These are phyloP conservation scores for Xylaria digitata DNA, from an alignment of 2,329 filamentous ascomycete species.

Conservation along the genomic window DNA sequence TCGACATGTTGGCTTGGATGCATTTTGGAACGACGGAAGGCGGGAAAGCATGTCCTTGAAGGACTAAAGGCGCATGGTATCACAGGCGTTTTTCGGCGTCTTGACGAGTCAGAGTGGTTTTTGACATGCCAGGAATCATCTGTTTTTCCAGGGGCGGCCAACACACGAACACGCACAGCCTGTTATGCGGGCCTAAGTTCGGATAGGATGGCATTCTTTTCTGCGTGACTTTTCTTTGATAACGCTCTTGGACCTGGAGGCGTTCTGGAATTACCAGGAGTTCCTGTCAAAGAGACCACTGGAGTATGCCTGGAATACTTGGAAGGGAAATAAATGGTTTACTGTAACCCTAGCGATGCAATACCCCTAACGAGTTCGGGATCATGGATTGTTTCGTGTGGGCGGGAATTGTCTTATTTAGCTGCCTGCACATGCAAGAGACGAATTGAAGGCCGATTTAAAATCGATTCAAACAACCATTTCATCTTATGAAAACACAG, in stretches of 20 bases:
- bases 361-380: conserved; percentile 27
- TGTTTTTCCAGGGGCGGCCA: background rate
- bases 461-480: conserved; percentile 10
- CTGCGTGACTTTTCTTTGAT: conserved; percentile 11
- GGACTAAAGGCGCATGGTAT: conserved; percentile 25
- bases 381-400: conserved; percentile 3
- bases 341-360: conserved; percentile 26
- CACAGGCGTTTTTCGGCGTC: conserved; percentile 24
- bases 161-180: conserved; percentile 8
- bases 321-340: conserved; percentile 14
- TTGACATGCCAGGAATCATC: background rate
- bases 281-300: conserved; percentile 4
- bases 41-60: conserved; percentile 15
- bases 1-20: conserved; percentile 4
- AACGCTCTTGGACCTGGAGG: conserved; percentile 15
- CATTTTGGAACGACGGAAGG: conserved; percentile 7
- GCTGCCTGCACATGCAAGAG: conserved; percentile 7
- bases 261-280: conserved; percentile 13
- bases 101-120: conserved; percentile 4
- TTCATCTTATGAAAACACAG: background rate
- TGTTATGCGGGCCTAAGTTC: conserved; percentile 7
- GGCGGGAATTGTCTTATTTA: background rate
- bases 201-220: conserved; percentile 17
- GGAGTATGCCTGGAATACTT: conserved; percentile 7
- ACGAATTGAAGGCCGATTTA: conserved; percentile 18